Evolutionary conservation across 768 basidiomycete genomes (phyloP), one percentile per base, ranked within the genome.

Genomic region (Suillus lakei): DNA sequence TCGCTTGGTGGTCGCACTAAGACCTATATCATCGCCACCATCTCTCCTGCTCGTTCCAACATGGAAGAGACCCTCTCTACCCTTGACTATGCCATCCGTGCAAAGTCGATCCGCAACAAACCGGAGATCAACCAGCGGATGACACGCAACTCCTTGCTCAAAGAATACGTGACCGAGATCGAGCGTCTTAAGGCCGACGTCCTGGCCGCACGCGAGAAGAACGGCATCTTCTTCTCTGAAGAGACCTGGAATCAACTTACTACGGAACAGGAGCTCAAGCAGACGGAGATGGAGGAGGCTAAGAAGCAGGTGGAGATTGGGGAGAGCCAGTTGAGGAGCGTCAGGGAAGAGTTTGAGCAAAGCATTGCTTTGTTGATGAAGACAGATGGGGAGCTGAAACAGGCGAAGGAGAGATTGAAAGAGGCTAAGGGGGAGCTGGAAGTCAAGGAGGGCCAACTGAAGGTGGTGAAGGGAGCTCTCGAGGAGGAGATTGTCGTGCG

Each of bases 41-140:
- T 98, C 71, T 97, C 95, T 10, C 97, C 98, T 1, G 93, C 95
- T 5, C 88, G 93, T 28, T 93, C 89, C 30, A 98, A 97, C 74
- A 86, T 97, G 80, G 98, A 99, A 77, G 98, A 99, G 78, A 99
- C 98, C 0, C 86, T 98, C 23, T 98, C 96, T 3, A 99, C 98
- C 0, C 89, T 99, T 51, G 96, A 98, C 76, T 99, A 99, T 71
- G 97, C 98, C 36, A 86, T 95, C 54, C 89, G 94, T 30, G 98
- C 98, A 34, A 98, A 97, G 75, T 92, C 93, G 30, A 99, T 99
- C 72, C 87, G 89, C 60, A 99, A 99, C 80, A 91, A 92, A 71
- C 98, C 98, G 9, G 96, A 99, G 76, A 79, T 98, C 44, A 99
- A 99, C 77, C 93, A 95, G 73, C 90, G 95, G 55, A 91, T 98